These are phyloP conservation scores for Solanum hybrid DNA, from an alignment of 305 asterid species.

Conservation along the genomic window DNA sequence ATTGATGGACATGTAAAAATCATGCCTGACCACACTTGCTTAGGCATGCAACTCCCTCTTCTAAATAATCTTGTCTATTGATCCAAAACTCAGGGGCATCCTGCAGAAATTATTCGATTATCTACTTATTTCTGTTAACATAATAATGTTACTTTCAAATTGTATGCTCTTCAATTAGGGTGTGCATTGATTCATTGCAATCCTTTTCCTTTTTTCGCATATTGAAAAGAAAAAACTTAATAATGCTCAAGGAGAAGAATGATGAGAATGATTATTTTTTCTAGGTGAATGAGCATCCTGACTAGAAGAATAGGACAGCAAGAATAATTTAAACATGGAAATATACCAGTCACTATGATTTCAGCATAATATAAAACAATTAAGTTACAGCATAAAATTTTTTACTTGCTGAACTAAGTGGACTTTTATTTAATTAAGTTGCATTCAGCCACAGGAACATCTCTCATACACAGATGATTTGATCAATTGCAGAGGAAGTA, in stretches of 20 bases:
- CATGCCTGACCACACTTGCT: slow-evolving; percentile 59
- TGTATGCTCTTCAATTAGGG: background rate
- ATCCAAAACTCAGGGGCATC: slow-evolving; percentile 99
- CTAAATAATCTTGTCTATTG: slow-evolving; percentile 87
- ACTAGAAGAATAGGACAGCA: background rate
- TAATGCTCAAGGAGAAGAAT: background rate
- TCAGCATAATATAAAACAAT: background rate
- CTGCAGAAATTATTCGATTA: slow-evolving; percentile 29
- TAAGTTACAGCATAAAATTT: background rate
- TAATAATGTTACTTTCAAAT: background rate
- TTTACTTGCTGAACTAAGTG: background rate
- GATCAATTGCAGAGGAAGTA: background rate
- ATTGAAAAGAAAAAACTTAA: too few relatives aligned
- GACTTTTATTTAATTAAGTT: too few relatives aligned
- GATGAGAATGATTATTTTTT: background rate
- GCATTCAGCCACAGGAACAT: background rate
- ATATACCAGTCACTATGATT: background rate
- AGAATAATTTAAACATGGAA: background rate
- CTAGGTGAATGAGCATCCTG: background rate
- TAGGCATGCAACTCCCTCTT: slow-evolving; percentile 81
- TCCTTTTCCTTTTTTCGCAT: background rate
- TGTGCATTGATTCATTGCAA: background rate
- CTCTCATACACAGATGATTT: background rate
- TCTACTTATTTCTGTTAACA: background rate
- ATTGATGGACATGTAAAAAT: background rate